Percentiles rank a stretch among this genome's conserved stretches.
Conservation (phyloP, 2,329 filamentous ascomycete genomes). For the Fusarium sp. region DNA sequence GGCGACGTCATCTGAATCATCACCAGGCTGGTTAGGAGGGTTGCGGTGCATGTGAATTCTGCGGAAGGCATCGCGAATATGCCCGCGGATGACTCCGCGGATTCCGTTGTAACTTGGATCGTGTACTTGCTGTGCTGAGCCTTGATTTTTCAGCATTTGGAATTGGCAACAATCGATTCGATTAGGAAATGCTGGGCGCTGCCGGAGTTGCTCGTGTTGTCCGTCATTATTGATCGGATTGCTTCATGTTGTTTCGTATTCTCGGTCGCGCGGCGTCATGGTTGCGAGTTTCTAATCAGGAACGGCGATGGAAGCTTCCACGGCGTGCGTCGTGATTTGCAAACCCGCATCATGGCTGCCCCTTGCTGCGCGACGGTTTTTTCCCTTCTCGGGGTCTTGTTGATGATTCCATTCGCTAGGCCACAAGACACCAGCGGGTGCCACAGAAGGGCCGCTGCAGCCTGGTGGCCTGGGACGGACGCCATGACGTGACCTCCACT, state of each 20-base stretch:
- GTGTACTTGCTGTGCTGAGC: no score
- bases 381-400: background rate
- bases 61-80: no score
- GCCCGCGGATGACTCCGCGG: no score
- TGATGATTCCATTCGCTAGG: conserved; percentile 15
- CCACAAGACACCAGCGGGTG: background rate
- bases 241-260: background rate
- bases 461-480: conserved; percentile 8
- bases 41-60: conserved; percentile 12
- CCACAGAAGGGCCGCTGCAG: conserved; percentile 31
- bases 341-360: no score
- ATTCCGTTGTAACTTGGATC: no score
- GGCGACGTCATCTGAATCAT: conserved; percentile 21
- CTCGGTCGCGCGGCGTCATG: no score
- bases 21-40: conserved; percentile 7
- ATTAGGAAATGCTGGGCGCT: background rate
- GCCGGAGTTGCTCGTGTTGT: no score
- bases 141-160: no score
- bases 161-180: no score
- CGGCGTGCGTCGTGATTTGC: no score
- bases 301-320: background rate
- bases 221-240: no score
- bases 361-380: background rate
- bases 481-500: conserved; percentile 34
- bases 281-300: background rate